These are phyloP conservation scores for Nicotiana undulata DNA, from an alignment of 257 asterid species.

Conservation along the genomic window DNA sequence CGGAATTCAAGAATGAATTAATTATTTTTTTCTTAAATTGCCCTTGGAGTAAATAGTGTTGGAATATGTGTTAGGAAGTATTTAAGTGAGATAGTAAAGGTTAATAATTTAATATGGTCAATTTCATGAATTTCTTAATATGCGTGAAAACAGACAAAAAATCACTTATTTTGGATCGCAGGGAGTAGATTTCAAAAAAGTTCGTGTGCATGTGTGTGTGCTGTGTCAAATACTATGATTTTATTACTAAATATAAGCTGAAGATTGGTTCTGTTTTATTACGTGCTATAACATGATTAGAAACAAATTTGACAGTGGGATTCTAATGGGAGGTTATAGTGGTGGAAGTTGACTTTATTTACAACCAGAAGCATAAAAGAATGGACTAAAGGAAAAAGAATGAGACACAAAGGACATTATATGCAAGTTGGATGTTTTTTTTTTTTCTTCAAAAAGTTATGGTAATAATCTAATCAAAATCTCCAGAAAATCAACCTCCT, in stretches of 20 bases:
- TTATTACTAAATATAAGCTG: neutral
- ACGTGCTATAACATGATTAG: constrained; percentile 1
- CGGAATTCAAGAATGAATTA: too few relatives aligned
- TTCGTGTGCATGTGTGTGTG: neutral
- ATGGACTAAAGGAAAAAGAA: constrained; percentile 1
- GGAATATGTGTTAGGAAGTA: too few relatives aligned
- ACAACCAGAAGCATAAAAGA: neutral
- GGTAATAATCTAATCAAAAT: neutral
- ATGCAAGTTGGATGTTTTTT: neutral
- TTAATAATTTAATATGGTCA: too few relatives aligned
- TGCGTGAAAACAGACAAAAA: too few relatives aligned
- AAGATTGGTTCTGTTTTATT: neutral
- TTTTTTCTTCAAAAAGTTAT: neutral
- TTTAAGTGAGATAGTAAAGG: too few relatives aligned
- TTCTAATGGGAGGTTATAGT: neutral
- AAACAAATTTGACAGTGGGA: neutral
- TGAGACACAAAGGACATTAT: constrained; percentile 1
- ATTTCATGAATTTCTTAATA: too few relatives aligned
- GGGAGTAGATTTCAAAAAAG: neutral
- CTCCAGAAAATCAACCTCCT: neutral
- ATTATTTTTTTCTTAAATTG: too few relatives aligned
- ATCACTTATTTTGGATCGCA: too few relatives aligned
- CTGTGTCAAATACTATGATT: neutral
- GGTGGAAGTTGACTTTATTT: constrained; percentile 2
- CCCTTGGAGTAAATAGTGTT: too few relatives aligned